Conservation (phyloP, 805 yeast species). For the Barnettozyma salicaria region DNA sequence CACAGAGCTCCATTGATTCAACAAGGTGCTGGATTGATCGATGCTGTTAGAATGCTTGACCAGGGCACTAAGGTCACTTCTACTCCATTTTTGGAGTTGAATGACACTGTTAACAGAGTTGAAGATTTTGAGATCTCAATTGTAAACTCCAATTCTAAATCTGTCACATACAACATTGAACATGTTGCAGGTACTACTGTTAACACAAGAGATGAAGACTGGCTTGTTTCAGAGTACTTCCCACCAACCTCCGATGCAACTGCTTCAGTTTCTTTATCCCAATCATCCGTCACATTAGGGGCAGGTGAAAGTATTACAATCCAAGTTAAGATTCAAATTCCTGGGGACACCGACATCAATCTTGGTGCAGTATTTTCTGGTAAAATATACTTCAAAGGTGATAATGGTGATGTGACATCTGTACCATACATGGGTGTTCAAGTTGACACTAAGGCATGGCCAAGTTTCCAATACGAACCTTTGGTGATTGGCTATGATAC, state of each 20-base stretch:
- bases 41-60: slow-evolving; percentile 11
- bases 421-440: slow-evolving; percentile 20
- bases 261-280: slow-evolving; percentile 9
- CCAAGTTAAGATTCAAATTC: slow-evolving; percentile 8
- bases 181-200: slow-evolving; percentile 10
- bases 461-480: slow-evolving; percentile 4
- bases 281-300: slow-evolving; percentile 5
- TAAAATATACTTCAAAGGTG: slow-evolving; percentile 12
- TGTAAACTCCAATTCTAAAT: slow-evolving; percentile 7
- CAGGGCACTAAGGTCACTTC: slow-evolving; percentile 9
- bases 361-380: slow-evolving; percentile 12
- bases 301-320: slow-evolving; percentile 13
- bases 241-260: slow-evolving; percentile 6
- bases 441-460: slow-evolving; percentile 11
- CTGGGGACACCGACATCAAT: slow-evolving; percentile 1
- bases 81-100: slow-evolving; percentile 10
- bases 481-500: slow-evolving; percentile 7
- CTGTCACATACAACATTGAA: slow-evolving; percentile 9
- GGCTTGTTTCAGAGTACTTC: slow-evolving; percentile 4
- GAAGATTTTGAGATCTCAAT: slow-evolving; percentile 12
- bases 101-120: slow-evolving; percentile 14
- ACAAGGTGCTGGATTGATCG: slow-evolving; percentile 17
- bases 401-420: slow-evolving; percentile 12
- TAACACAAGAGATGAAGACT: slow-evolving; percentile 4
- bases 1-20: slow-evolving; percentile 12